These are phyloP conservation scores for Zymoseptoria ardabiliae DNA, from an alignment of 2,329 filamentous ascomycete genomes.

Conservation along the genomic window DNA sequence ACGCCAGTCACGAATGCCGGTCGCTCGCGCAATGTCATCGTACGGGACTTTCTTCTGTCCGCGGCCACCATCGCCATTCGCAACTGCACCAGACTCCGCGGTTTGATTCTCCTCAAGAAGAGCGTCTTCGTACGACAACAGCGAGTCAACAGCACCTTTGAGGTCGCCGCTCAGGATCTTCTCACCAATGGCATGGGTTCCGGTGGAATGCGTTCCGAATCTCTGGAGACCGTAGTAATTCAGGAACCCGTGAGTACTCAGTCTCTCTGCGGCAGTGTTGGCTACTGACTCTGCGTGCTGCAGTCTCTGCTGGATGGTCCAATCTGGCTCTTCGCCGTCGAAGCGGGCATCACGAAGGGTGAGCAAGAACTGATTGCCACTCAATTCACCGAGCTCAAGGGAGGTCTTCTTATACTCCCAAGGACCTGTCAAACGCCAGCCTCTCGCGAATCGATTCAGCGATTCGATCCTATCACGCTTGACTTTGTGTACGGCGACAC, in stretches of 20 bases:
- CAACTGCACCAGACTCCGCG: slow-evolving; percentile 18
- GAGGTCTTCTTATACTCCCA: slow-evolving; percentile 67
- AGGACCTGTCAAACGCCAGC: slow-evolving; percentile 60
- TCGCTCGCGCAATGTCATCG: slow-evolving; percentile 73
- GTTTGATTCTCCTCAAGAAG: slow-evolving; percentile 50
- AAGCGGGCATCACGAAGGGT: slow-evolving; percentile 80
- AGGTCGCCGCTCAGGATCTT: slow-evolving; percentile 78
- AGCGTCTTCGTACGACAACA: slow-evolving; percentile 64
- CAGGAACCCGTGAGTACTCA: slow-evolving; percentile 74
- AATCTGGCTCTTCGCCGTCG: slow-evolving; percentile 34
- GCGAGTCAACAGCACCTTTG: slow-evolving; percentile 67
- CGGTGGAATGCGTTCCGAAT: slow-evolving; percentile 80
- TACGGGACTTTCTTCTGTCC: slow-evolving; percentile 45
- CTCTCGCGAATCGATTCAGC: slow-evolving; percentile 54
- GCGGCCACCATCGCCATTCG: slow-evolving; percentile 1
- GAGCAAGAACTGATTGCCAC: slow-evolving; percentile 88
- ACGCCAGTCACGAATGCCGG: slow-evolving; percentile 68
- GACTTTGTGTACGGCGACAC: slow-evolving; percentile 61
- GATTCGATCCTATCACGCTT: slow-evolving; percentile 56
- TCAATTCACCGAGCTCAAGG: slow-evolving; percentile 74
- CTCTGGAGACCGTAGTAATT: slow-evolving; percentile 98
- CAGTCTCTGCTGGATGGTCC: slow-evolving; percentile 27
- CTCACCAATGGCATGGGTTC: slow-evolving; percentile 77
- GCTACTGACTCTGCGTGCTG: slow-evolving; percentile 47
- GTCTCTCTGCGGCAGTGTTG: slow-evolving; percentile 54